Base-by-base conservation (phyloP, 495 filamentous ascomycete genomes). In the Hypoxylon fuscum region DNA sequence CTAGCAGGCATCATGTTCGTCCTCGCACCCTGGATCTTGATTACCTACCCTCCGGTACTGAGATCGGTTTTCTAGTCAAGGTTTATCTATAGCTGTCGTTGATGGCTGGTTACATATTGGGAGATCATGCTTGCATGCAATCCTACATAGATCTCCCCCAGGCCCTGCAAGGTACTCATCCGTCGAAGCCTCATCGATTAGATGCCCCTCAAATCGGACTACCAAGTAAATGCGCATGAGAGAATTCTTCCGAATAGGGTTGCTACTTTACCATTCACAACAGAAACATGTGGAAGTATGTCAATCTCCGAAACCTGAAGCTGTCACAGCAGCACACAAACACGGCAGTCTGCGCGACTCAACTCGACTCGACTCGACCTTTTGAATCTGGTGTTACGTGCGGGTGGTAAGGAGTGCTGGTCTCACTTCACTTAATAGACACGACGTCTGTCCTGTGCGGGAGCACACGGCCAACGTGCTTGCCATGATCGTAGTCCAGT, bases 301-400 rank as follows among this genome's bases (percentile, higher is more conserved):
- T 11, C 55, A 59, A 59, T 59, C 43, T 46, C 62, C 50, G 55
- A 59, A 41, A 51, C 43, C 51, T 34, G 49, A 51, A 59, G 55
- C 40, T 14, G 50, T 59, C 62, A 46, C 53, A 20, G 10, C n/a
- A 44, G 31, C 37, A 58, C 40, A 47, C 44, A 45, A 44, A 43
- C 49, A 54, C 61, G 37, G 40, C 49, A 59, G 48, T n/a, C 37
- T 59, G 49, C 47, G 25, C 15, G 14, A 42, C 40, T 22, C 22
- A 20, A 44, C 37, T 21, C n/a, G 5, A 48, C 42, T 32, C 20
- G 37, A 44, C 49, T 55, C 42, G 14, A 59, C 15, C 14, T 37
- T 44, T 15, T 53, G 47, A 59, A 51, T 65, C 35, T 31, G 11
- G 55, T 58, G 48, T 11, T 21, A 54, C 55, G n/a, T n/a, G n/a